Percentiles rank a stretch among this genome's conserved stretches.
phyloP scores from a whole-genome alignment of 805 yeast species.

The Candida pini region DNA sequence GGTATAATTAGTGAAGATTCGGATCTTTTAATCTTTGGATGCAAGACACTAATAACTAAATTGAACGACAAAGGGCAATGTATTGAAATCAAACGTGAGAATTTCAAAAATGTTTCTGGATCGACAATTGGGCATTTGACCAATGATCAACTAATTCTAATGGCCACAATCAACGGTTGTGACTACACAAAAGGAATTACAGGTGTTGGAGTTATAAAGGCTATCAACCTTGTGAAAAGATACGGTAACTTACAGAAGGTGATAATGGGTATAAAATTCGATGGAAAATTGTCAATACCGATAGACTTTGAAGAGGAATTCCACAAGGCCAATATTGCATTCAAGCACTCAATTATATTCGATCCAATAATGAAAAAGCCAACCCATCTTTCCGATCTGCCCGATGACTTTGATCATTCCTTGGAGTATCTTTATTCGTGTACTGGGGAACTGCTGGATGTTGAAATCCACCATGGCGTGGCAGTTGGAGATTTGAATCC shows the following conservation, averaged over 20 bases:
- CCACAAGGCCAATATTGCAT: conserved; percentile 66
- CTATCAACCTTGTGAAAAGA: conserved; percentile 53
- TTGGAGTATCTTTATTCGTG: conserved; percentile 28
- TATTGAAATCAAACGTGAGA: conserved; percentile 56
- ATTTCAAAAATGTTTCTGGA: conserved; percentile 34
- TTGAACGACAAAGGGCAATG: conserved; percentile 66
- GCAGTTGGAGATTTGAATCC: conserved; percentile 72
- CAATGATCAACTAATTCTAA: conserved; percentile 56
- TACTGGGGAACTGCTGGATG: conserved; percentile 40
- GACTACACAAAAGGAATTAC: conserved; percentile 88
- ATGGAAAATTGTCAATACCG: conserved; percentile 56
- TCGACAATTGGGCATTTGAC: conserved; percentile 43
- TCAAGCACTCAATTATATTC: conserved; percentile 80
- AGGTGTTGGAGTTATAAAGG: conserved; percentile 75
- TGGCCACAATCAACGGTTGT: conserved; percentile 93
- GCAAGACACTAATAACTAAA: conserved; percentile 69
- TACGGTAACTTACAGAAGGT: conserved; percentile 50
- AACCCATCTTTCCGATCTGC: conserved; percentile 55
- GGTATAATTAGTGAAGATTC: conserved; percentile 94
- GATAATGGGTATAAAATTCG: conserved; percentile 49
- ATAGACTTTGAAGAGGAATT: conserved; percentile 54
- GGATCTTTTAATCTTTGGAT: conserved; percentile 86
- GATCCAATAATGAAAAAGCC: conserved; percentile 50
- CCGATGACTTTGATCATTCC: conserved; percentile 31
- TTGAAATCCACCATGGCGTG: conserved; percentile 45